Percentiles rank a stretch among this genome's conserved stretches.
These are phyloP conservation scores for Nakazawaea populi DNA, from an alignment of 805 yeast species.

Conservation along the genomic window DNA sequence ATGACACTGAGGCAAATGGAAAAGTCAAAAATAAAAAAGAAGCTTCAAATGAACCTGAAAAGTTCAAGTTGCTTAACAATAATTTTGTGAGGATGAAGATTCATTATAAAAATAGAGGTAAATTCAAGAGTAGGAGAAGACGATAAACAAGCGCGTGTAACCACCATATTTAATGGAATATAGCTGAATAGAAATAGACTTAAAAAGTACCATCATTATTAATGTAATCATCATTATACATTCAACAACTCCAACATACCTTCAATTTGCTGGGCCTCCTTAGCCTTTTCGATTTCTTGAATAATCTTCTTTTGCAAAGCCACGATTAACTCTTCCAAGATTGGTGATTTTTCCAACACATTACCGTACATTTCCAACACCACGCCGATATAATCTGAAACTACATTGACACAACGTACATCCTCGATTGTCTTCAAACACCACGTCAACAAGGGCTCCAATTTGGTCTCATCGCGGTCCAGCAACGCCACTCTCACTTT, in stretches of 20 bases:
- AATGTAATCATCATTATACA: conserved; percentile 22
- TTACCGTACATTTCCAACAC: conserved; percentile 71
- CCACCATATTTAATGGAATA: too few species aligned
- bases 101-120: conserved; percentile 17
- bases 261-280: conserved; percentile 82
- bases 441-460: conserved; percentile 88
- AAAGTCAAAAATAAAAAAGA: conserved; percentile 12
- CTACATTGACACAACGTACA: conserved; percentile 57
- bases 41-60: background rate
- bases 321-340: conserved; percentile 65
- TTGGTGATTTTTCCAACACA: conserved; percentile 68
- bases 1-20: conserved; percentile 9
- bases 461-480: conserved; percentile 72
- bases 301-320: conserved; percentile 57
- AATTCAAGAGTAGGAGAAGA: conserved; percentile 17
- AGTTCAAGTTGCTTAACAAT: conserved; percentile 18
- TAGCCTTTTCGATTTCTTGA: conserved; percentile 68
- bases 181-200: too few species aligned
- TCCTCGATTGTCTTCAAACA: conserved; percentile 71
- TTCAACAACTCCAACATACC: conserved; percentile 91
- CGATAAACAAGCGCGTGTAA: background rate
- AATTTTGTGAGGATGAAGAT: conserved; percentile 30
- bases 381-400: conserved; percentile 64
- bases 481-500: conserved; percentile 76
- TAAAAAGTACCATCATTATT: too few species aligned